These are phyloP conservation scores for Truncatella angustata DNA, from an alignment of 2,329 filamentous ascomycete species.

Conservation along the genomic window DNA sequence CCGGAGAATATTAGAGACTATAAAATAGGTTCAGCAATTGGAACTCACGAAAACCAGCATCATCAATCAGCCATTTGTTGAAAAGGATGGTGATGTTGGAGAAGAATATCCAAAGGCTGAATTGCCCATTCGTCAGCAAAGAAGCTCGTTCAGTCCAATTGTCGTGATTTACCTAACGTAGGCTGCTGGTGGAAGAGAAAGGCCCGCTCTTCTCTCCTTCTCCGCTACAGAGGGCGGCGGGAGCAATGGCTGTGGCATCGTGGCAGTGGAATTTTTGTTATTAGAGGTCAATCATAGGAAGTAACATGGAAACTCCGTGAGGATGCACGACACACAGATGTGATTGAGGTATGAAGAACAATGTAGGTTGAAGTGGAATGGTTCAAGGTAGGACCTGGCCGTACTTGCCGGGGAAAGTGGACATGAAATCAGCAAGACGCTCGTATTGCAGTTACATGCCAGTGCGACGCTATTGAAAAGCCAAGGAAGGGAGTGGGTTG, in stretches of 20 bases:
- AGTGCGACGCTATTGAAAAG: neutral
- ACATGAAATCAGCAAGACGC: no score
- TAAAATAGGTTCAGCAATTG: neutral
- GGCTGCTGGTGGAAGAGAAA: slow-evolving; percentile 5
- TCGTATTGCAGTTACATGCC: neutral
- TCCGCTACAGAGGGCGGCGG: neutral
- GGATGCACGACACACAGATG: no score
- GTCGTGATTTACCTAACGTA: slow-evolving; percentile 9
- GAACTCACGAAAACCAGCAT: slow-evolving; percentile 69
- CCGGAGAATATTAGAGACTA: no score
- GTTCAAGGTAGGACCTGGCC: no score
- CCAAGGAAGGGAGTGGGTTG: neutral
- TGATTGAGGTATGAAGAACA: no score
- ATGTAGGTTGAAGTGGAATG: no score
- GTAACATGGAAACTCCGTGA: no score
- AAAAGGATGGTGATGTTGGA: slow-evolving; percentile 85
- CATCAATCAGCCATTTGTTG: slow-evolving; percentile 86
- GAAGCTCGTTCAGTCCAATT: no score
- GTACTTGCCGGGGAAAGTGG: no score
- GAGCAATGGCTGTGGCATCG: slow-evolving; percentile 1
- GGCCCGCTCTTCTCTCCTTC: slow-evolving; percentile 5
- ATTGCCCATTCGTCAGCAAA: no score
- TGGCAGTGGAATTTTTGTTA: no score
- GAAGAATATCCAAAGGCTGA: slow-evolving; percentile 75
- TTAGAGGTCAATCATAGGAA: no score